A percentile compares a stretch with the other conserved stretches of the same genome.
phyloP scores from a whole-genome alignment of 306 rosid species.

The Rubus parviflorus region DNA sequence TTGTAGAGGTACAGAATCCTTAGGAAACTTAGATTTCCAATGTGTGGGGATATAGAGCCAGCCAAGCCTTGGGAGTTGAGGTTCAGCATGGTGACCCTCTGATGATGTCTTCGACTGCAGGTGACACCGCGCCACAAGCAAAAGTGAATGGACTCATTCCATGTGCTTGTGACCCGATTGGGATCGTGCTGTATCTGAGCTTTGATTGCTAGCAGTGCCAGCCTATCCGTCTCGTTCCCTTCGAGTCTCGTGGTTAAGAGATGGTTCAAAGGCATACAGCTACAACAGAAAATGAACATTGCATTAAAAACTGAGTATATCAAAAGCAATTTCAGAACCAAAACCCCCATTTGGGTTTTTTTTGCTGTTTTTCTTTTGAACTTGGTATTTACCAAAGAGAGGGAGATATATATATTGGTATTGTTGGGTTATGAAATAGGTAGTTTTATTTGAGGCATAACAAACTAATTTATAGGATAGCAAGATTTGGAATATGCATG shows the following conservation, averaged over 20 bases:
- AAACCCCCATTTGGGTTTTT: no score
- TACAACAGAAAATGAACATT: background rate
- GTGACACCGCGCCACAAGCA: background rate
- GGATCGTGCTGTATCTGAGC: background rate
- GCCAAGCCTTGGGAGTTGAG: fast-evolving
- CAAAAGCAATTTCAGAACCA: background rate
- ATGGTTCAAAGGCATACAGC: background rate
- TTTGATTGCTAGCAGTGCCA: background rate
- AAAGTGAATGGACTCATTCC: background rate
- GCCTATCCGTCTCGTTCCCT: background rate
- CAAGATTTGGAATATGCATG: background rate
- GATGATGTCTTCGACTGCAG: background rate
- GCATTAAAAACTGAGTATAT: background rate
- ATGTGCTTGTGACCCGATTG: background rate
- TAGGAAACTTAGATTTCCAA: slow-evolving; percentile 45
- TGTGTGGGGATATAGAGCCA: background rate
- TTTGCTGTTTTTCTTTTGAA: no score
- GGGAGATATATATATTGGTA: no score
- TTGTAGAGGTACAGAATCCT: slow-evolving; percentile 5
- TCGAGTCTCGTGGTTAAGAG: background rate
- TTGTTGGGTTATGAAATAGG: background rate
- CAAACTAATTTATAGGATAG: background rate
- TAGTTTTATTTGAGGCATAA: background rate
- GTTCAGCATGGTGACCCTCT: background rate
- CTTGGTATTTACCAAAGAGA: fast-evolving